Evolutionary conservation across 2,329 filamentous ascomycete species (phyloP).

Genomic region (Hypoxylon sp.): DNA sequence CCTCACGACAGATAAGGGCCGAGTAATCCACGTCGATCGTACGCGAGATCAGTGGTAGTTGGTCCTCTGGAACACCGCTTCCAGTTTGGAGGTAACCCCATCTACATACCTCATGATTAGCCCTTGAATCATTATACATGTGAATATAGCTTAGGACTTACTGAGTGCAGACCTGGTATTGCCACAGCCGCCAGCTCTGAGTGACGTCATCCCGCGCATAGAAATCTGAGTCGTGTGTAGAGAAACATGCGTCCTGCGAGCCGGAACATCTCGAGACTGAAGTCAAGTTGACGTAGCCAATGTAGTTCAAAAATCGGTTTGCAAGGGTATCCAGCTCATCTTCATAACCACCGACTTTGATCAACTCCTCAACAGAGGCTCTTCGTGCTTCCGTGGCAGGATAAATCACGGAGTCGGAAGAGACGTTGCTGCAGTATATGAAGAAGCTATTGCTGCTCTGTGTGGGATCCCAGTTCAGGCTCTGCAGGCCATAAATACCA

Average conservation of each 20-base stretch:
- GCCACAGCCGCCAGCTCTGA: constrained; percentile 64
- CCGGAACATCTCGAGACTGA: constrained; percentile 47
- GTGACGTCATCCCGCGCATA: constrained; percentile 56
- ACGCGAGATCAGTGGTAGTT: constrained; percentile 80
- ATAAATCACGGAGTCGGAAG: constrained; percentile 60
- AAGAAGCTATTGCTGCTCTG: constrained; percentile 60
- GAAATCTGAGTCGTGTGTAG: constrained; percentile 54
- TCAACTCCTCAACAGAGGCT: constrained; percentile 57
- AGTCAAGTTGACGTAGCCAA: constrained; percentile 60
- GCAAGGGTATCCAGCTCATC: constrained; percentile 57
- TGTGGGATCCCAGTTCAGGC: constrained; percentile 68
- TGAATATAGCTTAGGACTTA: constrained; percentile 51
- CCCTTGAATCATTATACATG: neutral
- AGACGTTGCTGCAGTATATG: constrained; percentile 64
- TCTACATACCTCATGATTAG: constrained; percentile 56
- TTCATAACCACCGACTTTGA: constrained; percentile 60
- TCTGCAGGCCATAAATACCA: constrained; percentile 63
- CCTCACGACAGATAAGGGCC: constrained; percentile 73
- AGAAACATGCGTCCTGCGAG: constrained; percentile 58
- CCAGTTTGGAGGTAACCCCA: constrained; percentile 87
- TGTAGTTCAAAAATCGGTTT: constrained; percentile 66
- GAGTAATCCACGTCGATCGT: constrained; percentile 75
- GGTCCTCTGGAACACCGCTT: constrained; percentile 73
- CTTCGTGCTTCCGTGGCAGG: constrained; percentile 57
- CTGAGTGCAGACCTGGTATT: constrained; percentile 70